phyloP scores from a whole-genome alignment of 805 yeast genomes.

The Candida golubevii region DNA sequence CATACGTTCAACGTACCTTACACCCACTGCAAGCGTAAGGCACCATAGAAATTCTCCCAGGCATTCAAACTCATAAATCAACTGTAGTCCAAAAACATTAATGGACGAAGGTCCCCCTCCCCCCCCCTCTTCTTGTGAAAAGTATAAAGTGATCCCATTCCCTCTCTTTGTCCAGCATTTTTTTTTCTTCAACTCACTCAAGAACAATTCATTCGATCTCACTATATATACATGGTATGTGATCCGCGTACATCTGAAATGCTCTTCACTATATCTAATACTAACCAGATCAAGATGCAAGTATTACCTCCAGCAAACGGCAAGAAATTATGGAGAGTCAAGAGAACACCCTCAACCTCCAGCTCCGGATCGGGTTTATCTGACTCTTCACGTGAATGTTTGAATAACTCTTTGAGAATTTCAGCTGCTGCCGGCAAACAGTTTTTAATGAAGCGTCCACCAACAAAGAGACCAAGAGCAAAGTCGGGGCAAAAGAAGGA shows the following conservation, averaged over 20 bases:
- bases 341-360: conserved; percentile 21
- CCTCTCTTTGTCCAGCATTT: background rate
- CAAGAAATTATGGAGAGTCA: conserved; percentile 43
- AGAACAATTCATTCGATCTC: too few species aligned
- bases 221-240: background rate
- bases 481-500: conserved; percentile 44
- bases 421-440: conserved; percentile 34
- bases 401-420: conserved; percentile 39
- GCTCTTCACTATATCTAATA: background rate
- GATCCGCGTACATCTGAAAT: background rate
- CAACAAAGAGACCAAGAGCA: conserved; percentile 41
- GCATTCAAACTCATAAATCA: background rate
- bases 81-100: too few species aligned
- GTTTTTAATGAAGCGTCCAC: conserved; percentile 34
- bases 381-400: conserved; percentile 33
- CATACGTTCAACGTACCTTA: background rate
- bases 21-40: background rate
- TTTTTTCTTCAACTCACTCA: background rate
- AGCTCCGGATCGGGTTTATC: conserved; percentile 12
- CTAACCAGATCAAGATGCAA: conserved; percentile 12
- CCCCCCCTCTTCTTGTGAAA: background rate
- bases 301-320: conserved; percentile 43
- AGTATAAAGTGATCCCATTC: background rate
- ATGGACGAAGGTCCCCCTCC: background rate
- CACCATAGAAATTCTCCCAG: background rate